These are phyloP conservation scores for Penicillium concentricum DNA, from an alignment of 2,329 filamentous ascomycete genomes.

Conservation along the genomic window DNA sequence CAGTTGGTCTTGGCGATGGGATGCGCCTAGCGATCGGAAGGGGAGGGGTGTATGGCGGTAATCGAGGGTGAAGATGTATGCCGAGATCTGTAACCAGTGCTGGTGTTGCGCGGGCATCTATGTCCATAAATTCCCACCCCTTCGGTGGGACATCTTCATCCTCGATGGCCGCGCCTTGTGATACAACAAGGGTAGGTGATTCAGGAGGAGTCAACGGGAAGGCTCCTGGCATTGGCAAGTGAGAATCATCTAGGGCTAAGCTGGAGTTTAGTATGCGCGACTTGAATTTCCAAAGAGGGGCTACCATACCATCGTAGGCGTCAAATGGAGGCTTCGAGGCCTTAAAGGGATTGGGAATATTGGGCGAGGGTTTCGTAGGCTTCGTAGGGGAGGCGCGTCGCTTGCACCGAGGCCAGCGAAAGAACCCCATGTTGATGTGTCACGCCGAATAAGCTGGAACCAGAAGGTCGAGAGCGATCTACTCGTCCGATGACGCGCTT, in stretches of 20 bases:
- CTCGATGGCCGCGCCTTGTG: background rate
- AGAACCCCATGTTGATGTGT: slow-evolving; percentile 2
- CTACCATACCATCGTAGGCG: background rate
- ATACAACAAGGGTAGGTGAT: slow-evolving; percentile 15
- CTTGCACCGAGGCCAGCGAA: slow-evolving; percentile 8
- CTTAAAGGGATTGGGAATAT: background rate
- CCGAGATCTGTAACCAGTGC: slow-evolving; percentile 20
- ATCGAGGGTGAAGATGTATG: slow-evolving; percentile 15
- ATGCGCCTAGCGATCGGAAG: slow-evolving; percentile 1
- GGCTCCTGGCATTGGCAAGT: slow-evolving; percentile 15
- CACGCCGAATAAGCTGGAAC: background rate
- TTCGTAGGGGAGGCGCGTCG: background rate
- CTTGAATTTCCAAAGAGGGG: background rate
- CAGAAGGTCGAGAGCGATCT: background rate
- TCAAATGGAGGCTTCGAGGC: background rate
- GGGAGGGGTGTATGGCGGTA: slow-evolving; percentile 1
- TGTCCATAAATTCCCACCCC: slow-evolving; percentile 9
- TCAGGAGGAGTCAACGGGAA: slow-evolving; percentile 17
- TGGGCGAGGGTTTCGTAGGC: background rate
- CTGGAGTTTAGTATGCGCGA: slow-evolving; percentile 3
- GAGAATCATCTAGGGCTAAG: background rate
- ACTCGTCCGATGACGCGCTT: slow-evolving; percentile 10
- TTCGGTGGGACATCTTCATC: slow-evolving; percentile 5
- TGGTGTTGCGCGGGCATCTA: slow-evolving; percentile 7
- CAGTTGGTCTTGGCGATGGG: background rate